Base-by-base conservation (phyloP, 257 asterid genomes). In the Solanum phureja region DNA sequence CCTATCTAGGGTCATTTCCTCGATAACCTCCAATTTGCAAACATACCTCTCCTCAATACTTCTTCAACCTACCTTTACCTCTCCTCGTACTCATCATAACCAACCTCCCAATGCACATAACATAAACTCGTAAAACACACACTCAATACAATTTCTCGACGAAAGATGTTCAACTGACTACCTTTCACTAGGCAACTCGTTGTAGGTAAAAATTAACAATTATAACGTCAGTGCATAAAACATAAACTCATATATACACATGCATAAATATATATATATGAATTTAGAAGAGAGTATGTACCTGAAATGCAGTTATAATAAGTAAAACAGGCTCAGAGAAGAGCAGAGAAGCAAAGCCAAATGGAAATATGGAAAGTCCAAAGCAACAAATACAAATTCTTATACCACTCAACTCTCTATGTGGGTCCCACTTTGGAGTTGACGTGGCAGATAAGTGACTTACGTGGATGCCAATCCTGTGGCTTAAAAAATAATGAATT, bases 391-490 rank as follows among this genome's bases (percentile, higher is more conserved):
- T 60, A 86, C 87, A 90, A 91, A 89, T 72, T 89, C 93, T 91
- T 95, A 95, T 93, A 79, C 94, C 96, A 93, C 77, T 93, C 94
- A 91, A 88, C 49, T 81, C 35, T 87, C 46, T 7, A 0, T 31
- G 89, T 90, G 91, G 98, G 92, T 38, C 95, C 97, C 93, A 90
- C 89, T 0, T n/a, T 3, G 11, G 11, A 14, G 8, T 75, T 69
- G 81, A 88, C 96, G 94, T 95, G 94, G 98, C 94, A 93, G 98
- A 96, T 96, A 96, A 96, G 98, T 91, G 87, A 90, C 90, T 92
- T 94, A 93, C 87, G 89, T 42, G 90, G 89, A 82, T 69, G 52
- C 35, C 31, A 18, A 49, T 49, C 86, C 38, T 82, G 44, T 82
- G 71, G 86, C 46, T 49, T 46, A 49, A 13, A 31, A 16, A 18